Conservation (phyloP, 495 filamentous ascomycete genomes). For the Cairneyella variabilis region DNA sequence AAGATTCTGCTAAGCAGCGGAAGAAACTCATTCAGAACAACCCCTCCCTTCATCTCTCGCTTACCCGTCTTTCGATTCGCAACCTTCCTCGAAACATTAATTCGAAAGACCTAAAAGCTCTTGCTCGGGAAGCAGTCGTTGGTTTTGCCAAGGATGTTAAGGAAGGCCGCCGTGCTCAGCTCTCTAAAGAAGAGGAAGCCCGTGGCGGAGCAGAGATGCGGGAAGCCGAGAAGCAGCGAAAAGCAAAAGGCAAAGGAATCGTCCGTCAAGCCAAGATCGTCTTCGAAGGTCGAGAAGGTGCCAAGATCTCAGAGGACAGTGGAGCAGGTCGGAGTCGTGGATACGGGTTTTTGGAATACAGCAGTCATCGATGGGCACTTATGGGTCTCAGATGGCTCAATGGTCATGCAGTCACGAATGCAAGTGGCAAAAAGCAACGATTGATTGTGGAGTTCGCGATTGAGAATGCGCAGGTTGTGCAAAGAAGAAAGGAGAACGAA, state of each 20-base stretch:
- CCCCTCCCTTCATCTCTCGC: slow-evolving; percentile 80
- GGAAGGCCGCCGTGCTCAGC: slow-evolving; percentile 58
- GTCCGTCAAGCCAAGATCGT: slow-evolving; percentile 95
- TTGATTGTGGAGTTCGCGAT: slow-evolving; percentile 97
- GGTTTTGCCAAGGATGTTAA: slow-evolving; percentile 92
- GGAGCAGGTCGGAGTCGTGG: slow-evolving; percentile 78
- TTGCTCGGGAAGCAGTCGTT: slow-evolving; percentile 86
- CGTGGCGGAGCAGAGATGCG: slow-evolving; percentile 77
- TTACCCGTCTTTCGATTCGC: slow-evolving; percentile 90
- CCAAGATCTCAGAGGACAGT: slow-evolving; percentile 68
- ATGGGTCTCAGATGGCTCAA: slow-evolving; percentile 96
- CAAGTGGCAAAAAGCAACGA: slow-evolving; percentile 49
- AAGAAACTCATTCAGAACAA: slow-evolving; percentile 87
- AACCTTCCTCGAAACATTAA: slow-evolving; percentile 83
- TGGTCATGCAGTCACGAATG: slow-evolving; percentile 61
- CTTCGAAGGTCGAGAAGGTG: slow-evolving; percentile 78
- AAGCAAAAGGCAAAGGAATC: slow-evolving; percentile 81
- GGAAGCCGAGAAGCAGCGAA: slow-evolving; percentile 70
- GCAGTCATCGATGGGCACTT: slow-evolving; percentile 85
- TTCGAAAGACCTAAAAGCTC: slow-evolving; percentile 85
- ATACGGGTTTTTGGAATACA: slow-evolving; percentile 98
- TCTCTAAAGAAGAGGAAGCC: slow-evolving; percentile 82
- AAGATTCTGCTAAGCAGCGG: slow-evolving; percentile 82
- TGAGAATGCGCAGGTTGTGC: slow-evolving; percentile 93
- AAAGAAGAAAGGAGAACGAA: slow-evolving; percentile 68